Evolutionary conservation across 2,329 filamentous ascomycete species (phyloP).

Genomic region (Tolypocladium sp.): DNA sequence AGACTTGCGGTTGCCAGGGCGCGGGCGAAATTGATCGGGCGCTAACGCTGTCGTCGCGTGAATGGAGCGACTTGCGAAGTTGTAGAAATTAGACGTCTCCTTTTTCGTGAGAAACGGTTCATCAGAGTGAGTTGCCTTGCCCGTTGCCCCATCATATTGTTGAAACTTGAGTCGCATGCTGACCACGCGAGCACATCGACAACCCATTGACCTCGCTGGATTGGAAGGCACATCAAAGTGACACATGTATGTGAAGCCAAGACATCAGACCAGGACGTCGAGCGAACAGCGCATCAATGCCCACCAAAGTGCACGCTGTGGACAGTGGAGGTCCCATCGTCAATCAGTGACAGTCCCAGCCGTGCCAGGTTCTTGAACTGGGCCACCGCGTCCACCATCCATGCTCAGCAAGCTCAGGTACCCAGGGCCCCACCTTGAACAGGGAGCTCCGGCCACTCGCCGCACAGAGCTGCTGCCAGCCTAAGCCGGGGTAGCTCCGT

Average conservation of each 20-base stretch:
- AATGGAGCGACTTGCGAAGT: neutral
- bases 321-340: neutral
- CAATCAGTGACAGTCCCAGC: neutral
- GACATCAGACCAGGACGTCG: too few species aligned
- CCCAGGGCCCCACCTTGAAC: neutral
- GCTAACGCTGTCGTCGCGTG: neutral
- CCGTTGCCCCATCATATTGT: neutral
- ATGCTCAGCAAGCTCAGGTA: neutral
- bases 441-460: neutral
- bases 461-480: neutral
- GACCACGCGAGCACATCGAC: neutral
- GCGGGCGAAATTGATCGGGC: neutral
- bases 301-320: too few species aligned
- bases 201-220: too few species aligned
- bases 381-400: neutral
- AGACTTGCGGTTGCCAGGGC: neutral
- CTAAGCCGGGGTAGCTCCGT: neutral
- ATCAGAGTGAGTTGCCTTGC: too few species aligned
- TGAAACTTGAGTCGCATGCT: neutral
- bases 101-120: too few species aligned
- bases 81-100: too few species aligned
- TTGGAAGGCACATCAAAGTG: too few species aligned
- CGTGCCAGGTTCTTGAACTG: neutral
- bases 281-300: too few species aligned
- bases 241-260: too few species aligned